A percentile compares a stretch with the other conserved stretches of the same genome.
phyloP scores from a whole-genome alignment of 352 stramenopile genomes.

The Elongisporangium prolatum region DNA sequence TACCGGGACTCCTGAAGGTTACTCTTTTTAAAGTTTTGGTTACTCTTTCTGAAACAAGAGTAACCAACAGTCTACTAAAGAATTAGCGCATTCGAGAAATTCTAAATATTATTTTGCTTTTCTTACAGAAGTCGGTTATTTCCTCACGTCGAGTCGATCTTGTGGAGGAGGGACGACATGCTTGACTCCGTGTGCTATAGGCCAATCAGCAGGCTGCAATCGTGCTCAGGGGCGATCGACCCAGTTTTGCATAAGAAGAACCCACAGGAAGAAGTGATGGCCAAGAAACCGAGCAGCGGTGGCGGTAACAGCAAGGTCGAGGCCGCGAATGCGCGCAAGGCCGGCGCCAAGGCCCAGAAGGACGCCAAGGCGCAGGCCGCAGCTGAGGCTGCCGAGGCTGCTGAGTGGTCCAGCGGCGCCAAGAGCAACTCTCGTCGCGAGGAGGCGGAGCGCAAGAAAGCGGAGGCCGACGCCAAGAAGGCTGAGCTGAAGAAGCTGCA shows the following conservation, averaged over 20 bases:
- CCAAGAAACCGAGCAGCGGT: conserved; percentile 38
- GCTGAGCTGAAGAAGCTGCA: conserved; percentile 68
- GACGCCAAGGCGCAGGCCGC: conserved; percentile 43
- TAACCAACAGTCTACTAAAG: background rate
- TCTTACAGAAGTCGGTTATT: background rate
- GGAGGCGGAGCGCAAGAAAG: conserved; percentile 61
- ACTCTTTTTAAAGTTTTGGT: too few species aligned
- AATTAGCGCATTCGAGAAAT: background rate
- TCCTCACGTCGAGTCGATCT: background rate
- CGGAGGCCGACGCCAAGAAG: conserved; percentile 40
- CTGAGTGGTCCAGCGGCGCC: conserved; percentile 60
- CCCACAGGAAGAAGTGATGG: conserved; percentile 11
- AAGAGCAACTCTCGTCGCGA: conserved; percentile 60
- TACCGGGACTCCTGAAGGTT: too few species aligned
- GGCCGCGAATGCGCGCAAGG: conserved; percentile 70
- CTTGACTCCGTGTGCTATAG: background rate
- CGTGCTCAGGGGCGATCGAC: background rate
- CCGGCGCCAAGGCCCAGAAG: conserved; percentile 43
- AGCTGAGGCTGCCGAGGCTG: conserved; percentile 31
- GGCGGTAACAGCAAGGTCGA: conserved; percentile 71
- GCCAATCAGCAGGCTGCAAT: background rate
- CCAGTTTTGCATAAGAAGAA: background rate
- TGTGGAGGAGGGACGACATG: background rate
- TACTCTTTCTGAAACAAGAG: too few species aligned
- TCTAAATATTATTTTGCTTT: background rate